Conservation (phyloP, 495 filamentous ascomycete species). For the Cetradonia linearis region DNA sequence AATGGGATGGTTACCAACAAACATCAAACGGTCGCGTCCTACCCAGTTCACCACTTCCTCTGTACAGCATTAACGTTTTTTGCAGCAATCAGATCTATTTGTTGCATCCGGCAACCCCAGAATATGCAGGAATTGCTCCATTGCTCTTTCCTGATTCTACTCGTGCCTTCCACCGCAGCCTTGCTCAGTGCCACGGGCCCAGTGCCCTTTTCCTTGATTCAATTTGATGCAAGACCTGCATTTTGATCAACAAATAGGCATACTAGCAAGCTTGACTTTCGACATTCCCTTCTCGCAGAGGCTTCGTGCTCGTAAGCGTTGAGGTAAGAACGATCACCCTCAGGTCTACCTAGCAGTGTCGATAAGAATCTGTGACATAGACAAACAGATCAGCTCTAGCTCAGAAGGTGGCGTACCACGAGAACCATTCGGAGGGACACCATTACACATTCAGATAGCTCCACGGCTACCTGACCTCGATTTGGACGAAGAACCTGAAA, state of each 20-base stretch:
- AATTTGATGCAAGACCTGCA: neutral
- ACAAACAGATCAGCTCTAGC: neutral
- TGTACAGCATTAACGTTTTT: neutral
- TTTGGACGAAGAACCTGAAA: neutral
- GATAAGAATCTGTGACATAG: neutral
- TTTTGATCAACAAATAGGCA: neutral
- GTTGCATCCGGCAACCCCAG: too few relatives aligned
- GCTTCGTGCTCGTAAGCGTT: neutral
- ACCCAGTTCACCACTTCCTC: too few relatives aligned
- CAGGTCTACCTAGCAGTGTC: neutral
- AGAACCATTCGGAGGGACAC: neutral
- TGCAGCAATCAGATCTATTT: too few relatives aligned
- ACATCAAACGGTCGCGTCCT: too few relatives aligned
- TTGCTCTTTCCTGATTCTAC: neutral
- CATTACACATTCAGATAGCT: neutral
- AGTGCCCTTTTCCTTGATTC: neutral
- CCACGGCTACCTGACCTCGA: neutral
- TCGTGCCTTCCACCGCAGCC: neutral
- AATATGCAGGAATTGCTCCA: neutral
- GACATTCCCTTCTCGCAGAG: neutral
- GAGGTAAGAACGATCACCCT: neutral
- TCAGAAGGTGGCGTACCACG: neutral
- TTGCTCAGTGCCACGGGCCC: neutral
- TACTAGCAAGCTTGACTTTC: neutral
- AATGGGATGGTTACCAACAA: too few relatives aligned